Percentiles rank a stretch among this genome's conserved stretches.
phyloP scores from a whole-genome alignment of 2,329 filamentous ascomycete genomes.

The Penicillium expansum region DNA sequence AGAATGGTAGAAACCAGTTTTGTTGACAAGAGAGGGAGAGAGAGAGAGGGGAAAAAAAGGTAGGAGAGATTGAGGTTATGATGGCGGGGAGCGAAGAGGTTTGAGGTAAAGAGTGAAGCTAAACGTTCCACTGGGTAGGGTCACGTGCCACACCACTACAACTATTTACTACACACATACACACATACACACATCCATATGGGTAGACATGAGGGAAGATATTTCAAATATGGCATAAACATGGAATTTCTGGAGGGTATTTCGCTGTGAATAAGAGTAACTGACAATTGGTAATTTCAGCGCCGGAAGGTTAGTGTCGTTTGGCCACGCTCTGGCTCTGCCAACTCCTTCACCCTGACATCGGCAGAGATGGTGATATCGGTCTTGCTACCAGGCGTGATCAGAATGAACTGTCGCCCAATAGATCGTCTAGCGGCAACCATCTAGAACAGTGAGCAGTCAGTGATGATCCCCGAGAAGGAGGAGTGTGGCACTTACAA shows the following conservation, averaged over 20 bases:
- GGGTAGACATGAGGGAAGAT: not conserved
- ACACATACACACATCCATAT: not conserved
- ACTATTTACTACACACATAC: not conserved
- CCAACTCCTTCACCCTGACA: slow-evolving; percentile 46
- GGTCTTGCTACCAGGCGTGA: slow-evolving; percentile 82
- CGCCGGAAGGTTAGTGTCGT: slow-evolving; percentile 37
- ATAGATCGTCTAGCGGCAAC: slow-evolving; percentile 78
- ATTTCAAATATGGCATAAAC: not conserved
- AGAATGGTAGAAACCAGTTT: not conserved
- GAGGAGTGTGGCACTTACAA: slow-evolving; percentile 59
- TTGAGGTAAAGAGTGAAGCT: slow-evolving; percentile 10
- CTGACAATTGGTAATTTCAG: not conserved
- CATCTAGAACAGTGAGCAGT: slow-evolving; percentile 55
- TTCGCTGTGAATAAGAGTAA: not conserved
- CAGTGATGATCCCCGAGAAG: slow-evolving; percentile 1
- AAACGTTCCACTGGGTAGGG: slow-evolving; percentile 1
- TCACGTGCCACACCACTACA: slow-evolving; percentile 7
- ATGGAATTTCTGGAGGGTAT: slow-evolving; percentile 7
- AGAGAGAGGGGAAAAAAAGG: not conserved
- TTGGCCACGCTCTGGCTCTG: slow-evolving; percentile 47
- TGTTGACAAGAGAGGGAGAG: not conserved
- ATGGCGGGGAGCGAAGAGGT: slow-evolving; percentile 13
- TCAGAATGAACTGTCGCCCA: slow-evolving; percentile 93
- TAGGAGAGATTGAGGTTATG: not conserved
- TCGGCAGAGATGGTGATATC: slow-evolving; percentile 47